Evolutionary conservation across 2,329 filamentous ascomycete genomes (phyloP), one percentile per base, ranked within the genome.

Genomic region (Calonectria hawksworthii): DNA sequence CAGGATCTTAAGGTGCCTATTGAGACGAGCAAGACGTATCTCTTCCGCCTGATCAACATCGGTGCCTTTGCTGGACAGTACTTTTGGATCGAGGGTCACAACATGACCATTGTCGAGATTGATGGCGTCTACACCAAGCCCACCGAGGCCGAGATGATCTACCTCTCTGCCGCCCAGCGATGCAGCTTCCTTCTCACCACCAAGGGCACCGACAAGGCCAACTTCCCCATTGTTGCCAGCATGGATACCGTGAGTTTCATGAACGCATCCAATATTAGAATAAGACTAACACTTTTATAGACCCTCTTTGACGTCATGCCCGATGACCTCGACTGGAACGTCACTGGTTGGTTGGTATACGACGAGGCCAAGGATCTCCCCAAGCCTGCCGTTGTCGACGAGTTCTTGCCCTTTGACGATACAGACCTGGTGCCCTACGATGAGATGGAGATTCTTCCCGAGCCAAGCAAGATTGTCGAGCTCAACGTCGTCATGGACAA

Each of bases 351-450:
- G 90, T 86, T 94, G 0, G 87, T 90, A 9, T 93, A 93, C 80
- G 87, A 93, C 78, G 80, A 85, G 1, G 74, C 83, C 13, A 86
- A 89, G 23, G 75, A 85, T 0, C 83, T 89, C 0, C 89, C 90
- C 1, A 82, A 87, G 0, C 87, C 94, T 0, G 88, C 89, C 0
- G 73, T 88, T 0, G 82, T 96, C 4, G 88, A 93, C 56, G 89
- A 90, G 16, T 92, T 95, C 63, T 85, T 93, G 30, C 90, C 92
- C 1, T 93, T 94, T 73, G 95, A 98, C 79, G 96, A 98, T 81
- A 92, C 94, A 76, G 88, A 85, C 0, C 89, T 98, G 0, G 88
- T 93, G 0, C 94, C 96, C 0, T 88, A 90, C 70, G 95, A 98
- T 81, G 89, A 91, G 59, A 86, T 91, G 83, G 85, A 88, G 11